Evolutionary conservation across 768 basidiomycete species (phyloP), one percentile per base, ranked within the genome.

Genomic region (Tricholoma furcatifolium): DNA sequence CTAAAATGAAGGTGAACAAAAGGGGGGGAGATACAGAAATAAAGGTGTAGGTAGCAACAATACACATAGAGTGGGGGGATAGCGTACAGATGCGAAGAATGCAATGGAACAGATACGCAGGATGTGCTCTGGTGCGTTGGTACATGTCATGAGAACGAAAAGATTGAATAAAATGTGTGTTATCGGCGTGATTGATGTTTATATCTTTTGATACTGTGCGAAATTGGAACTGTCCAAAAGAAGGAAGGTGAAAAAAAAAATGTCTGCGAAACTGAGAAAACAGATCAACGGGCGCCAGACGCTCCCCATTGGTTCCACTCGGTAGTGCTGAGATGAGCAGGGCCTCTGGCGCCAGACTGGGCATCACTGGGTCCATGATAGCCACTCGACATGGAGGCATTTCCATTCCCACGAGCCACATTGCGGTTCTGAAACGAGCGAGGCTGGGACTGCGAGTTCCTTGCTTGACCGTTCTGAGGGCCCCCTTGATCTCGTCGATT

Each of bases 251-350:
- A 21, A 9, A 20, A 45, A 14, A 15, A 53, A 56, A 49, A 56
- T 47, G 47, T 52, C 43, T 42, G 39, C 43, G 31, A 18, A 39
- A 30, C 15, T 24, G 47, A 50, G 23, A 45, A 36, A 7, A 50
- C 47, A 23, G n/a, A 36, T 65, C 56, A 70, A 43, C 62, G 68
- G 35, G 45, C n/a, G n/a, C 54, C 54, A 49, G 55, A 43, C 49
- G 60, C 48, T 36, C 57, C 65, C 70, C 68, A 71, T 34, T 69
- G 68, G 55, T 57, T 67, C 73, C 71, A 72, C 34, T 72, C 68
- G 49, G 50, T 56, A 4, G 59, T 43, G 27, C 51, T 59, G 49
- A 61, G 54, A 41, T 63, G 64, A 6, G 54, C 30, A n/a, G n/a
- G n/a, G 15, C 54, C 54, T 20, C 54, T 60, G 30, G 54, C 20